Conservation (phyloP, 2,329 filamentous ascomycete species). For the Basipetospora chlamydospora region DNA sequence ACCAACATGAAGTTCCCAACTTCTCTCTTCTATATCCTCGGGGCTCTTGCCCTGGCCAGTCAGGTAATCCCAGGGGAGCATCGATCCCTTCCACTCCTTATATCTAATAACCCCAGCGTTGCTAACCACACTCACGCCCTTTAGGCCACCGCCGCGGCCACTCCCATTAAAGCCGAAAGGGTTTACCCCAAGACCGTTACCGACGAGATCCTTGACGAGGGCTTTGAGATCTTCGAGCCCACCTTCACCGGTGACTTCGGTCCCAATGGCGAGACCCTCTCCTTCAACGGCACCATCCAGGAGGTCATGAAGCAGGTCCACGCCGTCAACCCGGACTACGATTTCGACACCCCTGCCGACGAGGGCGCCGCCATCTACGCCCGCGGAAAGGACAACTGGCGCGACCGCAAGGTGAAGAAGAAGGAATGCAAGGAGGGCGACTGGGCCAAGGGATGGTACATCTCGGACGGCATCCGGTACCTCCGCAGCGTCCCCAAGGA, state of each 20-base stretch:
- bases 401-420: neutral
- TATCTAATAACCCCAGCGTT: too few relatives aligned
- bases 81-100: too few relatives aligned
- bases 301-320: constrained; percentile 1
- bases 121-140: neutral
- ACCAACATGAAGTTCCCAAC: too few relatives aligned
- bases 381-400: neutral
- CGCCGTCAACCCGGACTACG: neutral
- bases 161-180: neutral
- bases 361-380: neutral
- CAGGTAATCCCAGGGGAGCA: too few relatives aligned
- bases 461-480: neutral
- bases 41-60: too few relatives aligned
- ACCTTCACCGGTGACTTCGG: constrained; percentile 2
- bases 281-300: constrained; percentile 4
- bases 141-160: neutral
- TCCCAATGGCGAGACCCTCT: neutral
- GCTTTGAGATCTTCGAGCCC: neutral
- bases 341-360: neutral
- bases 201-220: neutral
- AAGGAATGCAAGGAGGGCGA: neutral
- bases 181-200: neutral
- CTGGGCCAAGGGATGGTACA: neutral
- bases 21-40: too few relatives aligned
- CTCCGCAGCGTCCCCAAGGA: too few relatives aligned